Percentiles rank a stretch among this genome's conserved stretches.
These are phyloP conservation scores for Hericium rajendrae DNA, from an alignment of 768 basidiomycete species.

Conservation along the genomic window DNA sequence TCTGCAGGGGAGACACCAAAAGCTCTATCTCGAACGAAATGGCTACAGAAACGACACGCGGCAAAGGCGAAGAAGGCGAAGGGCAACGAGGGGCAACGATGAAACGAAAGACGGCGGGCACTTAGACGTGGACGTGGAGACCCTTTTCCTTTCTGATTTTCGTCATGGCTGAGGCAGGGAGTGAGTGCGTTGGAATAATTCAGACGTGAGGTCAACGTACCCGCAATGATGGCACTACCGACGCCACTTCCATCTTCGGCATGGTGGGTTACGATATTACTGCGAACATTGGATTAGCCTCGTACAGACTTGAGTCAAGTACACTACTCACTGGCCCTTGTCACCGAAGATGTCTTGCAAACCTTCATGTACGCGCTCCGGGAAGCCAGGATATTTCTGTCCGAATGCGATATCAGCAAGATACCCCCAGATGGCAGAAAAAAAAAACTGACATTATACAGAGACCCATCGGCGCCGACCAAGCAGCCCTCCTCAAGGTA, in stretches of 20 bases:
- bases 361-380: slow-evolving; percentile 88
- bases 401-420: not conserved
- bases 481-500: slow-evolving; percentile 85
- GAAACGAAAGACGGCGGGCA: not conserved
- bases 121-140: slow-evolving; percentile 41
- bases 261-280: slow-evolving; percentile 69
- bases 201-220: slow-evolving; percentile 26
- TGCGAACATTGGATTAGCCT: slow-evolving; percentile 15
- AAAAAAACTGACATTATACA: slow-evolving; percentile 70
- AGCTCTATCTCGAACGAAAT: too few relatives aligned
- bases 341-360: slow-evolving; percentile 93
- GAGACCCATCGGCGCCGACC: slow-evolving; percentile 88
- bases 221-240: slow-evolving; percentile 92
- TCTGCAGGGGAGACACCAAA: not conserved
- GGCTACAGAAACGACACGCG: too few relatives aligned
- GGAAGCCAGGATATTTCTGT: slow-evolving; percentile 96
- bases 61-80: too few relatives aligned
- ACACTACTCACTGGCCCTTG: slow-evolving; percentile 66
- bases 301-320: not conserved
- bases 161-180: slow-evolving; percentile 64
- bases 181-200: slow-evolving; percentile 3
- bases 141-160: slow-evolving; percentile 68
- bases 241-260: slow-evolving; percentile 93
- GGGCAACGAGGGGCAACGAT: not conserved
- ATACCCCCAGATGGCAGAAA: not conserved